phyloP scores from a whole-genome alignment of 768 basidiomycete genomes.

The Tylopilus rubrobrunneus region DNA sequence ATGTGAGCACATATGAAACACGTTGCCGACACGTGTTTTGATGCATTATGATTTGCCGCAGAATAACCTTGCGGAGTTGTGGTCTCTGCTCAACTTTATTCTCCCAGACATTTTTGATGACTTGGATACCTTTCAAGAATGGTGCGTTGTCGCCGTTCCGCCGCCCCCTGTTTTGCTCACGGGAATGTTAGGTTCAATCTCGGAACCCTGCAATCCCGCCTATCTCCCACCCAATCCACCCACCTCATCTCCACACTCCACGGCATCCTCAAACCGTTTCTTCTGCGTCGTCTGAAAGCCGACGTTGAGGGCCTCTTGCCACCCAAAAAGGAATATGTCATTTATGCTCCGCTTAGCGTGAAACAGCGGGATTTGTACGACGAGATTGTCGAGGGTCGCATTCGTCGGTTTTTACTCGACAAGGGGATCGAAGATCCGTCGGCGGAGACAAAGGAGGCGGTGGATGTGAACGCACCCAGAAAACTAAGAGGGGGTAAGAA shows the following conservation, averaged over 20 bases:
- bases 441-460: constrained; percentile 17
- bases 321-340: constrained; percentile 90
- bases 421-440: constrained; percentile 26
- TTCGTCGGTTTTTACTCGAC: constrained; percentile 59
- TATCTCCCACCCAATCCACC: constrained; percentile 56
- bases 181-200: constrained; percentile 59
- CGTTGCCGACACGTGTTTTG: not conserved
- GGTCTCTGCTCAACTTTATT: constrained; percentile 94
- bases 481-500: constrained; percentile 33
- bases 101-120: constrained; percentile 92
- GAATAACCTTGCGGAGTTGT: constrained; percentile 95
- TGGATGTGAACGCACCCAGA: constrained; percentile 32
- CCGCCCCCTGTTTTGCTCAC: constrained; percentile 1
- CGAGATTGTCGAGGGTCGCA: constrained; percentile 63
- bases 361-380: constrained; percentile 86
- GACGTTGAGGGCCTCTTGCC: constrained; percentile 82
- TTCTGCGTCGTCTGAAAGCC: constrained; percentile 84
- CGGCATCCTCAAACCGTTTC: constrained; percentile 91
- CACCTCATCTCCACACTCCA: constrained; percentile 78
- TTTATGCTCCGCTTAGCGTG: constrained; percentile 84
- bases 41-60: constrained; percentile 31
- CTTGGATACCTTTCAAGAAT: constrained; percentile 84
- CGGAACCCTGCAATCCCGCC: constrained; percentile 52
- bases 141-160: constrained; percentile 40
- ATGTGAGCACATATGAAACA: constrained; percentile 48